A percentile compares a stretch with the other conserved stretches of the same genome.
Conservation (phyloP, 305 asterid genomes). For the Fraxinus platypoda region DNA sequence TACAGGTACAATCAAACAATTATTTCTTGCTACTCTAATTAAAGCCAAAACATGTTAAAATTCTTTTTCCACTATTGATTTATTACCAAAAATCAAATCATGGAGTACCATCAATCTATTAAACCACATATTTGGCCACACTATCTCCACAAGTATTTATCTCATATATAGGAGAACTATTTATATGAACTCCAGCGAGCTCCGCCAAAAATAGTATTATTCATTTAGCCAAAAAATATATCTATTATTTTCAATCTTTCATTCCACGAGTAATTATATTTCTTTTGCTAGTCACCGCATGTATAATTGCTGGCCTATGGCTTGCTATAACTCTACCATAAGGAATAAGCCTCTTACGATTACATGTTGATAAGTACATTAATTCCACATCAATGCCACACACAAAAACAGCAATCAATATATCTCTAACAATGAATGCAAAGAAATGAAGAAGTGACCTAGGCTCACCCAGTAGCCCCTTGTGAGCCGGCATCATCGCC, state of each 20-base stretch:
- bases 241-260: background rate
- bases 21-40: background rate
- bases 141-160: background rate
- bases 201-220: background rate
- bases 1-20: background rate
- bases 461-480: conserved; percentile 78
- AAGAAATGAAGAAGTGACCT: background rate
- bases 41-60: background rate
- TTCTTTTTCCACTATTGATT: background rate
- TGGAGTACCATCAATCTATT: background rate
- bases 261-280: background rate
- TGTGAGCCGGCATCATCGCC: conserved; percentile 89
- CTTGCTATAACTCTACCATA: background rate
- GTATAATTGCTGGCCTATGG: background rate
- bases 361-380: background rate
- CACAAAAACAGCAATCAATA: conserved; percentile 1
- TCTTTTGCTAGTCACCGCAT: background rate
- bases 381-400: background rate
- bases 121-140: background rate
- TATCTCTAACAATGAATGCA: background rate
- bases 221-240: background rate
- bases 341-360: background rate
- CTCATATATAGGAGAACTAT: background rate
- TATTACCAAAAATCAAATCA: background rate
- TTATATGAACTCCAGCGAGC: background rate